Conservation (phyloP, 2,329 filamentous ascomycete genomes). For the Ciborinia camelliae region DNA sequence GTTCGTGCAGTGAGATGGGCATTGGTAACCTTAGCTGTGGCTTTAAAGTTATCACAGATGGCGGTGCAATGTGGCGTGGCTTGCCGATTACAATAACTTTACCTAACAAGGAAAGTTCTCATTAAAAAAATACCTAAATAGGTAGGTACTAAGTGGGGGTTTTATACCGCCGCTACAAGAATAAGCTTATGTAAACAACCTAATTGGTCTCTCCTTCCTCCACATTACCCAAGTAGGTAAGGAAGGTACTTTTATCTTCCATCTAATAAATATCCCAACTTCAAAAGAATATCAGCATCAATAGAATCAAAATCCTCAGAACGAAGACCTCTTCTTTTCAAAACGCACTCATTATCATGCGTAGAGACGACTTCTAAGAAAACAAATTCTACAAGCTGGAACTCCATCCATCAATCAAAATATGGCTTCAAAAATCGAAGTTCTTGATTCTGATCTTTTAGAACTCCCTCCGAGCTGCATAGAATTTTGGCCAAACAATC, state of each 20-base stretch:
- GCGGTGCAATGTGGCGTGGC: constrained; percentile 14
- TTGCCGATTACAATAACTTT: not conserved
- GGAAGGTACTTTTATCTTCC: no score
- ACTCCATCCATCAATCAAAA: not conserved
- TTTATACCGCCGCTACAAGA: no score
- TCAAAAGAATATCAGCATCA: not conserved
- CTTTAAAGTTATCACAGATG: not conserved
- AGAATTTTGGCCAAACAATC: constrained; percentile 64
- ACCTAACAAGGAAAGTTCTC: no score
- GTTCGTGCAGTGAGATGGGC: no score
- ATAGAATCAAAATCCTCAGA: not conserved
- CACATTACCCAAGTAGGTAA: no score
- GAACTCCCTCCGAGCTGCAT: constrained; percentile 73
- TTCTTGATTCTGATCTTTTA: constrained; percentile 39
- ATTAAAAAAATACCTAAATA: no score
- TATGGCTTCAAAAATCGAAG: constrained; percentile 17
- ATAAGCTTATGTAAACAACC: no score
- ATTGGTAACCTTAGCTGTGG: no score
- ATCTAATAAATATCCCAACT: not conserved
- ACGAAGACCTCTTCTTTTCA: not conserved
- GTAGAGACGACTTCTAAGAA: not conserved
- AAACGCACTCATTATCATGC: not conserved
- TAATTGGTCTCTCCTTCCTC: no score
- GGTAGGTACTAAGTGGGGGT: no score
- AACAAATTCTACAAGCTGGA: not conserved